phyloP scores from a whole-genome alignment of 2,329 filamentous ascomycete genomes.

The Allantophomopsis cytisporea region DNA sequence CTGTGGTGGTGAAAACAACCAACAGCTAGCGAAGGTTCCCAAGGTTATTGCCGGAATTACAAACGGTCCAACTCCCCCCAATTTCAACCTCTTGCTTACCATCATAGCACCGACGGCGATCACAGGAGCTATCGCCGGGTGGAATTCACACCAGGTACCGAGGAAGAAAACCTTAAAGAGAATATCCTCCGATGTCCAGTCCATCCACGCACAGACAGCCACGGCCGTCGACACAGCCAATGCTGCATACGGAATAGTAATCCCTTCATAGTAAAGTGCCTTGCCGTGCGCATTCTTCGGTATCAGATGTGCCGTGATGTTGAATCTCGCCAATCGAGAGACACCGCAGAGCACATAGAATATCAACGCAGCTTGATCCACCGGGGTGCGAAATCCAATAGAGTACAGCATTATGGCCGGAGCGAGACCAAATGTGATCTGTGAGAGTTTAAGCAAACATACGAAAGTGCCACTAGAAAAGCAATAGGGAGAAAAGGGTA shows the following conservation, averaged over 20 bases:
- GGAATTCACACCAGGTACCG: slow-evolving; percentile 65
- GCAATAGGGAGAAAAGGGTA: too few species aligned
- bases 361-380: slow-evolving; percentile 68
- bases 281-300: slow-evolving; percentile 90
- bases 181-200: slow-evolving; percentile 67
- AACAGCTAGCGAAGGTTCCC: too few species aligned
- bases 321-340: slow-evolving; percentile 89
- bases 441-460: too few species aligned
- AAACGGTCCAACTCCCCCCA: too few species aligned
- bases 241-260: slow-evolving; percentile 87
- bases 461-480: too few species aligned
- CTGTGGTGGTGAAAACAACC: too few species aligned
- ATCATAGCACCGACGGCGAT: slow-evolving; percentile 84
- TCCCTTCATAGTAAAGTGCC: slow-evolving; percentile 91
- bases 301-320: slow-evolving; percentile 79
- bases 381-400: slow-evolving; percentile 69
- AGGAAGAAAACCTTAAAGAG: slow-evolving; percentile 58
- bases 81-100: too few species aligned
- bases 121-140: slow-evolving; percentile 72
- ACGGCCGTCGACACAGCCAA: slow-evolving; percentile 70
- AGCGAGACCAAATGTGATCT: slow-evolving; percentile 93
- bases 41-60: too few species aligned
- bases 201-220: slow-evolving; percentile 76
- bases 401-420: slow-evolving; percentile 81
- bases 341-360: slow-evolving; percentile 94